Evolutionary conservation across 2,329 filamentous ascomycete species (phyloP), one percentile per base, ranked within the genome.

Genomic region (Fusarium acutatum): DNA sequence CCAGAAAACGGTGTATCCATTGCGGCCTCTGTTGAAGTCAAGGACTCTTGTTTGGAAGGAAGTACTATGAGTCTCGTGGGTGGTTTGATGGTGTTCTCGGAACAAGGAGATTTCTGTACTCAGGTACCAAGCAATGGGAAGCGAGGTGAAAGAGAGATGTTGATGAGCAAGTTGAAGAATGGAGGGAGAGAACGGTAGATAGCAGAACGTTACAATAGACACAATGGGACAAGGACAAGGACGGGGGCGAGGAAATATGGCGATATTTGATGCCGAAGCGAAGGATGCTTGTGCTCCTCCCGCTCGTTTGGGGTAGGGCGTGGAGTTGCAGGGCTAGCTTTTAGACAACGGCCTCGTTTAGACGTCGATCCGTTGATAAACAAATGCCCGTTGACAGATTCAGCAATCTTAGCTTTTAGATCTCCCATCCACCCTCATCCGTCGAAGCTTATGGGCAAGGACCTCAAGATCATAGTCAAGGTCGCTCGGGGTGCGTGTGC

Each of bases 1-100:
- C 78, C 69, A 76, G 78, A 70, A 72, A 75, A 78, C 57, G 74
- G 73, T 76, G 77, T 70, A 74, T 78, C 78, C 79, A 80, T 81
- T 56, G 54, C 64, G 54, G 50, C 40, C 47, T 65, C 52, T 54
- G 61, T 54, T 68, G 63, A 67, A 67, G 73, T 53, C 52, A 75
- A 67, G 56, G 56, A 54, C 56, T 52, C 44, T 61, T 60, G 58
- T 60, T 71, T 63, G 60, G 52, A 49, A 58, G 67, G 72, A 64
- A 74, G 65, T 67, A 75, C 73, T 75, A 73, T 69, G 61, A 58
- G 50, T 73, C 67, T 77, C 70, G 75, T 74, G 67, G 63, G 62
- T 64, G 67, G 64, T 70, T 76, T 69, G 64, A 64, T 53, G 32
- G 52, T 61, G 58, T 66, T 69, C 60, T 66, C 63, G 56, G 63